These are phyloP conservation scores for Ogataea chonburiensis DNA, from an alignment of 805 yeast genomes.

Conservation along the genomic window DNA sequence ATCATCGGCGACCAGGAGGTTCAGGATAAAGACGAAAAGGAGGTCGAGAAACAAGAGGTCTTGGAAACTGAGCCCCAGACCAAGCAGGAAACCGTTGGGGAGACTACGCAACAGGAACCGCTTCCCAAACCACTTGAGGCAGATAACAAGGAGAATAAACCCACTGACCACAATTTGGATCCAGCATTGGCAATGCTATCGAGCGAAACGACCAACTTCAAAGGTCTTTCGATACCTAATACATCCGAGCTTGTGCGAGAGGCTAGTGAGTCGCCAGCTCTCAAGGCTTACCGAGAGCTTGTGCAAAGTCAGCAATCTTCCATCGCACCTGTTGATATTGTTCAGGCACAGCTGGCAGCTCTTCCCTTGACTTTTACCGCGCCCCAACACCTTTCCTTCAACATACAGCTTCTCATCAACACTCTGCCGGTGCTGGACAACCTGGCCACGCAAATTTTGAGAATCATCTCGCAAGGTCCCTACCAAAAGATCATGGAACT, in stretches of 20 bases:
- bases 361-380: slow-evolving; percentile 59
- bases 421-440: slow-evolving; percentile 78
- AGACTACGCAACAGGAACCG: slow-evolving; percentile 1
- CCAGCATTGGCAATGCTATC: slow-evolving; percentile 10
- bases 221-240: slow-evolving; percentile 36
- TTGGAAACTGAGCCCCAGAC: neutral
- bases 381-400: slow-evolving; percentile 53
- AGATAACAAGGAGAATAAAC: slow-evolving; percentile 13
- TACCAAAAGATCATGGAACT: slow-evolving; percentile 72
- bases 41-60: slow-evolving; percentile 2
- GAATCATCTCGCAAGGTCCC: slow-evolving; percentile 70
- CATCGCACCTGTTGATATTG: slow-evolving; percentile 24
- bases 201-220: slow-evolving; percentile 25
- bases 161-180: slow-evolving; percentile 9
- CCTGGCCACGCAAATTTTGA: slow-evolving; percentile 73
- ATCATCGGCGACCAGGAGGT: slow-evolving; percentile 21
- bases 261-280: slow-evolving; percentile 22
- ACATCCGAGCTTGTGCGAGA: slow-evolving; percentile 34
- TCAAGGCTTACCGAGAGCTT: slow-evolving; percentile 30
- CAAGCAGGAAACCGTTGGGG: slow-evolving; percentile 4
- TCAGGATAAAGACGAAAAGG: slow-evolving; percentile 5
- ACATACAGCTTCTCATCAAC: slow-evolving; percentile 63
- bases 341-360: slow-evolving; percentile 55
- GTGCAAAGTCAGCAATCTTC: slow-evolving; percentile 21
- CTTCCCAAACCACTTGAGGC: neutral